Conservation (phyloP, 192 early-diverging fungal genomes). For the Dissophora globulifera region DNA sequence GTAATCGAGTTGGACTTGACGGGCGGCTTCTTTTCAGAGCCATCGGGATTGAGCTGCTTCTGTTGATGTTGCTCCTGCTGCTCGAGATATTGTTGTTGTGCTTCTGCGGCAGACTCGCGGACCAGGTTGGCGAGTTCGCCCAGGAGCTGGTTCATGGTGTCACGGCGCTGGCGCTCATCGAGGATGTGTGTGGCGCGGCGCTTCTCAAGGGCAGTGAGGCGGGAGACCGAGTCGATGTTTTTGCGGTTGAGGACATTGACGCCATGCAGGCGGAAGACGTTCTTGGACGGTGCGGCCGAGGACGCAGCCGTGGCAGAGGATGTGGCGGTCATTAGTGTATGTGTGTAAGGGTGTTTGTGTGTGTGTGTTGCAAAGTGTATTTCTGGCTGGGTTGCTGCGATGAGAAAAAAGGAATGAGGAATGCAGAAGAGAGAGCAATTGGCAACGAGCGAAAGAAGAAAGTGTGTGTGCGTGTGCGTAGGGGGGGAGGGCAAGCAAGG, state of each 20-base stretch:
- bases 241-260: slow-evolving; percentile 51
- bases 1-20: slow-evolving; percentile 56
- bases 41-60: slow-evolving; percentile 24
- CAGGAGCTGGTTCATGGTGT: slow-evolving; percentile 53
- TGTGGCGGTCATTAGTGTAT: slow-evolving; percentile 27
- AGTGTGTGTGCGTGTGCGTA: background rate
- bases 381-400: slow-evolving; percentile 9
- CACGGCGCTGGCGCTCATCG: slow-evolving; percentile 50
- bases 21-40: slow-evolving; percentile 34
- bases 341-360: background rate
- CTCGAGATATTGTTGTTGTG: slow-evolving; percentile 12
- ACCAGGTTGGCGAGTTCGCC: slow-evolving; percentile 48
- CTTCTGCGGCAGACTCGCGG: slow-evolving; percentile 38
- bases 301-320: slow-evolving; percentile 12
- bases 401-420: slow-evolving; percentile 1
- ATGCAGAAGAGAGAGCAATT: background rate
- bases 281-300: slow-evolving; percentile 29
- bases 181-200: slow-evolving; percentile 51
- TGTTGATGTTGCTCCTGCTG: slow-evolving; percentile 29
- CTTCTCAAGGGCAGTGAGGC: slow-evolving; percentile 48
- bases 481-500: no score
- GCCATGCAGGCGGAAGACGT: slow-evolving; percentile 51
- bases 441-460: background rate
- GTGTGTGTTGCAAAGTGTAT: slow-evolving; percentile 2
- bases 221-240: slow-evolving; percentile 49